Evolutionary conservation across 352 stramenopile genomes (phyloP), one percentile per base, ranked within the genome.

Genomic region (Globisporangium splendens): DNA sequence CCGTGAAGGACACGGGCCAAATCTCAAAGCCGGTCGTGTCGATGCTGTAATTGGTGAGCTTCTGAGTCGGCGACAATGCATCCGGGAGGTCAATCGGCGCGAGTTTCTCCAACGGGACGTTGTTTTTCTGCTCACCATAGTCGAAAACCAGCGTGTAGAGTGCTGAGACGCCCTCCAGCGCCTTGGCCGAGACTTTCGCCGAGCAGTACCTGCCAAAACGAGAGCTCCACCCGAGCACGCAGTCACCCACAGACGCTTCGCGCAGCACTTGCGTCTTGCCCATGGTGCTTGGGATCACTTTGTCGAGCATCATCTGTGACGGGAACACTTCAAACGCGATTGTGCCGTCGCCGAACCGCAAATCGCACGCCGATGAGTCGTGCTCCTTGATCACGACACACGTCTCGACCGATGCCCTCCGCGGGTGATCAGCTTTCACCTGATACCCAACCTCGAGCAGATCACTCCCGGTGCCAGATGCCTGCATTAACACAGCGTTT

Each of bases 21-120:
- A 91, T 69, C 67, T 91, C 82, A 57, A 89, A 89, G 8, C 82
- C 82, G 56, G 89, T 87, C 6, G 79, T 77, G 59, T 91, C 79
- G 51, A 91, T 86, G 50, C 73, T 86, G 61, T 84, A 88, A 49
- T 91, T 91, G 2, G 79, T 91, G 42, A 91, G 70, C 18, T 76
- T 79, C 53, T 91, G 79, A 5, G 67, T 77, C 28, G 78, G 75
- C 22, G 72, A 70, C 3, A 91, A 66, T 41, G 79, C 82, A 21
- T 78, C 68, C 10, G 58, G 50, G 51, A 86, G 79, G 46, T 88
- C 70, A 50, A 91, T 59, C 14, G 39, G 61, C 14, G 77, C 72
- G 50, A 91, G 75, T 41, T 82, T 80, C 10, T 88, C 76, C 0
- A 65, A 38, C 7, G 75, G 63, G 11, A 91, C 53, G 21, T 83